These are phyloP conservation scores for Trypanosoma platydactyli DNA, from an alignment of 208 protist genomes.

Conservation along the genomic window DNA sequence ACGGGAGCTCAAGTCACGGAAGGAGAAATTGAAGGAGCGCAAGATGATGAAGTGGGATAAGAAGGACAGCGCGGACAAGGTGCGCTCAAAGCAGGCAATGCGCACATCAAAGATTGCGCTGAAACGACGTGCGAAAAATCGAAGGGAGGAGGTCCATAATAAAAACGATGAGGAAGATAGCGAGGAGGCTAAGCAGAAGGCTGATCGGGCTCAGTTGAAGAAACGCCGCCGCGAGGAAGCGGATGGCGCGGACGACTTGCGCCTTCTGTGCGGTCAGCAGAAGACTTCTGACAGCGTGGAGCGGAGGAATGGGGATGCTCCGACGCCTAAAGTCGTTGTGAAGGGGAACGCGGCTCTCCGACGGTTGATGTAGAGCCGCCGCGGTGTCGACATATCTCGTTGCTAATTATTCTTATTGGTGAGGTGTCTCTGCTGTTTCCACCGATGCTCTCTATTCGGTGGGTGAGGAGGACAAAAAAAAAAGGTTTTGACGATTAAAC, in stretches of 20 bases:
- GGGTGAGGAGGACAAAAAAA: neutral
- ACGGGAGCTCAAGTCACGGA: conserved; percentile 65
- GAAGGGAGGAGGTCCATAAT: conserved; percentile 20
- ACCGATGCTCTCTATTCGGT: neutral
- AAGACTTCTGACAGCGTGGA: neutral
- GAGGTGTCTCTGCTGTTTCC: neutral
- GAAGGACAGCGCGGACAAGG: conserved; percentile 88
- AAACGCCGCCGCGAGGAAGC: conserved; percentile 43
- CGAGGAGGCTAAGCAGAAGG: conserved; percentile 49
- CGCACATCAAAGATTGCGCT: conserved; percentile 68
- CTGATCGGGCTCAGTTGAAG: conserved; percentile 30
- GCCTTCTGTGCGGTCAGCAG: conserved; percentile 28
- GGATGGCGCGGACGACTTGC: conserved; percentile 53
- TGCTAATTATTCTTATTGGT: neutral
- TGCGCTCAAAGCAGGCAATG: conserved; percentile 86
- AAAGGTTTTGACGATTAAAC: conserved; percentile 5
- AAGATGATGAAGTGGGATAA: conserved; percentile 91
- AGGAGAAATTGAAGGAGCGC: conserved; percentile 66
- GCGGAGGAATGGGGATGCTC: neutral
- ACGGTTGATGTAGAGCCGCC: conserved; percentile 32
- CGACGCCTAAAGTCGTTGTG: neutral
- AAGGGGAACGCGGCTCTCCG: conserved; percentile 42
- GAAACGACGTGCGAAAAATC: conserved; percentile 40
- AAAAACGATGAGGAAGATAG: conserved; percentile 48
- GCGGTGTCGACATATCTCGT: neutral